Evolutionary conservation across 73 alveolate species (phyloP), one percentile per base, ranked within the genome.

Genomic region (Paramecium sexaurelia): DNA sequence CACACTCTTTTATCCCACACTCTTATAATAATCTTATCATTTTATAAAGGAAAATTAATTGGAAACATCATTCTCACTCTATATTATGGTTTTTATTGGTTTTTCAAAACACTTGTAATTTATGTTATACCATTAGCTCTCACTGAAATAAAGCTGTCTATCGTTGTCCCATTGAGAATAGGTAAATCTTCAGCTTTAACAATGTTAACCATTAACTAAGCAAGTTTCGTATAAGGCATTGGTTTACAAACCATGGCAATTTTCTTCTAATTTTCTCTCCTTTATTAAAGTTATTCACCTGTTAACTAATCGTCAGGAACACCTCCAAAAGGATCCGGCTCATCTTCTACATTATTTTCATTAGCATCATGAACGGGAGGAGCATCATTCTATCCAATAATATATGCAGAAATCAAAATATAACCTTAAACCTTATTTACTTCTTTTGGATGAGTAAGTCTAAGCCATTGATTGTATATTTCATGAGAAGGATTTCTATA

Each of bases 331-430:
- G 92, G 92, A 20, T 95, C 98, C 43, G 95, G 98, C 40, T 95
- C 98, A 26, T 96, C 94, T 35, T 95, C 96, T 51, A 85, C 98
- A 36, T 94, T 95, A 26, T 96, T 95, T 27, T 96, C 96, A 29
- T 95, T 97, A 39, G 87, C 92, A 73, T 95, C 97, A 95, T 97
- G 99, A 41, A 96, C 98, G 0, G 99, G 99, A 11, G 98, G 99
- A 39, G 95, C 92, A 86, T 97, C 99, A 32, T 96, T 97, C 6
- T 97, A 96, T 6, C 99, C 99, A 11, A 97, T 96, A 35, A 97
- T 96, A 85, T 92, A 97, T 82, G 98, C 94, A 10, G 97, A 93
- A 33, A 96, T 93, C 55, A 88, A 92, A 13, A 97, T 94, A 78
- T 84, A 94, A 2, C 99, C 99, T 75, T 97, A 84, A 22, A 97